Conservation (phyloP, 345 rosid genomes). For the Reutealis trisperma region DNA sequence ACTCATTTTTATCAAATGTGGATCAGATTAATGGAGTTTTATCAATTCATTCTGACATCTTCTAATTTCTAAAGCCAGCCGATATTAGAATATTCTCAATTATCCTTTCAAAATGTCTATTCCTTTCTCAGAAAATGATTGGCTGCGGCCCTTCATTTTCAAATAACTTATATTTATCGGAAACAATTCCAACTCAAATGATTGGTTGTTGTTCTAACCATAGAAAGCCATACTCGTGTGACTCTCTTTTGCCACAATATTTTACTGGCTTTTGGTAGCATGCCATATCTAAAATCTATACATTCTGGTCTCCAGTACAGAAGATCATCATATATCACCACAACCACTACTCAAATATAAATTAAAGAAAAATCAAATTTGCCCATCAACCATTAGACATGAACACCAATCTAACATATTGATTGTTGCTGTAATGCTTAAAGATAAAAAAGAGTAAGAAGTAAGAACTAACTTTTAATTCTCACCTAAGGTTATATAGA, state of each 20-base stretch:
- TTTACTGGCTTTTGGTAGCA: neutral
- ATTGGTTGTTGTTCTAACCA: neutral
- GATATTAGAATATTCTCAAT: slow-evolving; percentile 13
- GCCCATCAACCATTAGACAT: neutral
- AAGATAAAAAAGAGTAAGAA: too few species aligned
- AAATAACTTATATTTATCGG: slow-evolving; percentile 1
- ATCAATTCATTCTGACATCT: too few species aligned
- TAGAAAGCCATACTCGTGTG: neutral
- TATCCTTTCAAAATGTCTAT: neutral
- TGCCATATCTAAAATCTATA: neutral
- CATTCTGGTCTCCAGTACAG: neutral
- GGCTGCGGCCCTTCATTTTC: slow-evolving; percentile 4
- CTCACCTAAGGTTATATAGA: too few species aligned
- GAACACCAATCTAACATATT: neutral
- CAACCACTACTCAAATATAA: neutral
- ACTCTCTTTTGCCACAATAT: slow-evolving; percentile 7
- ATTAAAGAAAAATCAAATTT: too few species aligned
- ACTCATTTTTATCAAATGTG: too few species aligned
- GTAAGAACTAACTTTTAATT: too few species aligned
- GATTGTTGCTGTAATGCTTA: neutral
- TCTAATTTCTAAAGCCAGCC: too few species aligned
- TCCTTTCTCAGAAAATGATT: neutral
- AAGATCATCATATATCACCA: neutral
- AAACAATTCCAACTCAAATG: neutral
- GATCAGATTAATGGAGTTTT: too few species aligned